phyloP scores from a whole-genome alignment of 2,329 filamentous ascomycete genomes.

The Knufia fluminis region DNA sequence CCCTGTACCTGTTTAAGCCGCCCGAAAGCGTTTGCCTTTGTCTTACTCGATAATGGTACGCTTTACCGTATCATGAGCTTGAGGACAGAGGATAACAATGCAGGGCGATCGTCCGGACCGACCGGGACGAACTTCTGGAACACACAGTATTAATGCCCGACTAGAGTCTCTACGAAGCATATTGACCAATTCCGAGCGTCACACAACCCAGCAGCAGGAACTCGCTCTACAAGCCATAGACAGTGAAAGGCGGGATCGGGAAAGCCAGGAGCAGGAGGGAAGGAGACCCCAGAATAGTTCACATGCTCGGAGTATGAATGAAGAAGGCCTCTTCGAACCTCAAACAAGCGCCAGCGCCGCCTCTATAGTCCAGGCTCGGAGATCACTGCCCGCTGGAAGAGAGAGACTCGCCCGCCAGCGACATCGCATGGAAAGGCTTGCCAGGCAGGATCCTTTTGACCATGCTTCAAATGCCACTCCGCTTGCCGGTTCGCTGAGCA shows the following conservation, averaged over 20 bases:
- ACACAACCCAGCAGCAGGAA: slow-evolving; percentile 25
- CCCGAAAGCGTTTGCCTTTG: slow-evolving; percentile 4
- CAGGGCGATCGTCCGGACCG: slow-evolving; percentile 12
- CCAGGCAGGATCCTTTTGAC: slow-evolving; percentile 1
- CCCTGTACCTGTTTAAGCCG: not conserved
- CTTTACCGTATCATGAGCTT: not conserved
- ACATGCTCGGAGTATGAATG: not conserved
- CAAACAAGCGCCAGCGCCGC: slow-evolving; percentile 12
- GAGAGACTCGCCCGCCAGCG: slow-evolving; percentile 21
- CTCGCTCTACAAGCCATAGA: slow-evolving; percentile 33
- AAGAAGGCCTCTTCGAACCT: slow-evolving; percentile 9
- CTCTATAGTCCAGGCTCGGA: slow-evolving; percentile 19
- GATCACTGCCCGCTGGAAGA: slow-evolving; percentile 24
- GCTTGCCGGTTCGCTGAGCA: not conserved
- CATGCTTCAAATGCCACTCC: not conserved
- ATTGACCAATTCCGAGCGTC: slow-evolving; percentile 29
- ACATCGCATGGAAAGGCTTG: slow-evolving; percentile 12
- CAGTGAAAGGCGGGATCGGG: slow-evolving; percentile 30
- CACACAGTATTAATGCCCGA: slow-evolving; percentile 22
- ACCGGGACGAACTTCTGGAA: slow-evolving; percentile 17
- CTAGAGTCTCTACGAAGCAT: slow-evolving; percentile 32
- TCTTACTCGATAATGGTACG: slow-evolving; percentile 7
- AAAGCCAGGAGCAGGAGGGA: slow-evolving; percentile 20
- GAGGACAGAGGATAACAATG: slow-evolving; percentile 1
- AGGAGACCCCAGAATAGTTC: slow-evolving; percentile 22